These are phyloP conservation scores for Bifiguratus adelaidae DNA, from an alignment of 192 early-diverging fungal genomes.

Conservation along the genomic window DNA sequence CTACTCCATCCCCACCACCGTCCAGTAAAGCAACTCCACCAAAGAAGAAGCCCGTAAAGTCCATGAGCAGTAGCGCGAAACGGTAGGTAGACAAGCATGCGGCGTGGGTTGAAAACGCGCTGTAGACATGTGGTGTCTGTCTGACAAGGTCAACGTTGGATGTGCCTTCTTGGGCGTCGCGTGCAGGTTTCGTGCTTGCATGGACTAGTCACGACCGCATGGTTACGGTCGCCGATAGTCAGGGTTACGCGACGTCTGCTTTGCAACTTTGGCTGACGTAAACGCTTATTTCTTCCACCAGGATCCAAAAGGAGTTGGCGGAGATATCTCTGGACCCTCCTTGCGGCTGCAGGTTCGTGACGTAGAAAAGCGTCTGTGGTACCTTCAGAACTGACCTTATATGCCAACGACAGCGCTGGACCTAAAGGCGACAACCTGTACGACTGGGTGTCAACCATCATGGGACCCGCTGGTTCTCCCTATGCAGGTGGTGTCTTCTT, in stretches of 20 bases:
- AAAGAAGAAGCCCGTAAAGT: slow-evolving; percentile 9
- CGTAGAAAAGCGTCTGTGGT: neutral
- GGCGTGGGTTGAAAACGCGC: neutral
- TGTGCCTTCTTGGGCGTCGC: neutral
- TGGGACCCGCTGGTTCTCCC: slow-evolving; percentile 80
- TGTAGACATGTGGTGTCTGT: slow-evolving; percentile 1
- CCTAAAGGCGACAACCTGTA: slow-evolving; percentile 94
- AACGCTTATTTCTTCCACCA: slow-evolving; percentile 11
- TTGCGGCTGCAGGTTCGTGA: slow-evolving; percentile 70
- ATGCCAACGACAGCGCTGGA: slow-evolving; percentile 55
- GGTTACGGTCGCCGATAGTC: slow-evolving; percentile 1
- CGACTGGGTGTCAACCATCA: slow-evolving; percentile 93
- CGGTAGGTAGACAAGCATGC: slow-evolving; percentile 23
- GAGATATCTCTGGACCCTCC: slow-evolving; percentile 95
- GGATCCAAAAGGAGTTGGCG: slow-evolving; percentile 95
- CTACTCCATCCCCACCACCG: neutral
- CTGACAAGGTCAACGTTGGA: neutral
- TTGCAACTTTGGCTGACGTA: slow-evolving; percentile 4
- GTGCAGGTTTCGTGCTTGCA: neutral
- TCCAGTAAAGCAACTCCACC: slow-evolving; percentile 4
- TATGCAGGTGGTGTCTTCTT: slow-evolving; percentile 91
- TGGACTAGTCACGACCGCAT: neutral
- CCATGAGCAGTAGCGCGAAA: slow-evolving; percentile 51
- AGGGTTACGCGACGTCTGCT: too few species aligned
- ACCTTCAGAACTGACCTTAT: neutral